Percentiles rank a stretch among this genome's conserved stretches.
These are phyloP conservation scores for Pluteus cervinus DNA, from an alignment of 768 basidiomycete genomes.

Conservation along the genomic window DNA sequence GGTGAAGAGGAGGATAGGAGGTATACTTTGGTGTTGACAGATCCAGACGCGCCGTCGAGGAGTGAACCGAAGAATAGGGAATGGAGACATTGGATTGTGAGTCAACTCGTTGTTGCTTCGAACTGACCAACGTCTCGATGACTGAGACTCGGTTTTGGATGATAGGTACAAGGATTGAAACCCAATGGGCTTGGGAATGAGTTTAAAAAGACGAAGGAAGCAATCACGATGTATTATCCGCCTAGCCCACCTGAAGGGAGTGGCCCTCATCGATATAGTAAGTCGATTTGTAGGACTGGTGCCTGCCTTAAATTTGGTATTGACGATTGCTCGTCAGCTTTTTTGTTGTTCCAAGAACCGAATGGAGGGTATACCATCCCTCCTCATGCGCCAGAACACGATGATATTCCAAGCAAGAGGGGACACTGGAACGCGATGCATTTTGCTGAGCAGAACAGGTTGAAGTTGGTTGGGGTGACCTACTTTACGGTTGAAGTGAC, in stretches of 20 bases:
- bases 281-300: too few relatives aligned
- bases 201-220: slow-evolving; percentile 37
- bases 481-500: too few relatives aligned
- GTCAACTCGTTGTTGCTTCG: slow-evolving; percentile 10
- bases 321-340: slow-evolving; percentile 26
- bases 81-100: slow-evolving; percentile 55
- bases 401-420: slow-evolving; percentile 36
- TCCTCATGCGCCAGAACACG: slow-evolving; percentile 37
- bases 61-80: slow-evolving; percentile 40
- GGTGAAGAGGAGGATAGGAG: too few relatives aligned
- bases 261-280: slow-evolving; percentile 56
- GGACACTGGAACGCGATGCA: slow-evolving; percentile 47
- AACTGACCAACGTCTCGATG: too few relatives aligned
- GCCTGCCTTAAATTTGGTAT: too few relatives aligned
- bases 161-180: too few relatives aligned
- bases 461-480: slow-evolving; percentile 55
- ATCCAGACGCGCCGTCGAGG: slow-evolving; percentile 53
- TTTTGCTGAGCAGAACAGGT: slow-evolving; percentile 44
- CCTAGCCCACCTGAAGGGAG: slow-evolving; percentile 50
- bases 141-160: too few relatives aligned
- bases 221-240: slow-evolving; percentile 49
- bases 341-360: slow-evolving; percentile 60
- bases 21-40: slow-evolving; percentile 54
- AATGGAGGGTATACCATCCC: slow-evolving; percentile 33
- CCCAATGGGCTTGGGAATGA: too few relatives aligned